A percentile compares a stretch with the other conserved stretches of the same genome.
Conservation (phyloP, 306 rosid species). For the Mimosa bimucronata region DNA sequence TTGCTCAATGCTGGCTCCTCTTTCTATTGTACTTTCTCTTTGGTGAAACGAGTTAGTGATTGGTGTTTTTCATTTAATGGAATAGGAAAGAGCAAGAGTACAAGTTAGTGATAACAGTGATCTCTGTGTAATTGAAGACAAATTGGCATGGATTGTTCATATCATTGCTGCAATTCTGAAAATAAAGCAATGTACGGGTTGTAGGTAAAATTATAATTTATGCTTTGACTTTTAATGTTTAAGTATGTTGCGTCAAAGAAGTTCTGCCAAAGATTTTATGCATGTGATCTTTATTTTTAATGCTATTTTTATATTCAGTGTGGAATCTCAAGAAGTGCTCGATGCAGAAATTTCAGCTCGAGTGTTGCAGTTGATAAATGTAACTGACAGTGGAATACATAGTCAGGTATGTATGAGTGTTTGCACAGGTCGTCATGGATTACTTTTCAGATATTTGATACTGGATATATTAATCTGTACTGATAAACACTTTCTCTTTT, state of each 20-base stretch:
- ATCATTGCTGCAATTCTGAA: slow-evolving; percentile 93
- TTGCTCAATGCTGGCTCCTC: slow-evolving; percentile 4
- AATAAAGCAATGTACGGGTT: slow-evolving; percentile 84
- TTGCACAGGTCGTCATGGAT: slow-evolving; percentile 20
- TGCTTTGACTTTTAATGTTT: slow-evolving; percentile 22
- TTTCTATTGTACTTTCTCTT: slow-evolving; percentile 32
- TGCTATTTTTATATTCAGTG: slow-evolving; percentile 55
- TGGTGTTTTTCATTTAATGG: slow-evolving; percentile 42
- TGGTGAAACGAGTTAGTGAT: slow-evolving; percentile 35
- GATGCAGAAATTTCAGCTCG: slow-evolving; percentile 99
- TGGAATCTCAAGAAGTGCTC: slow-evolving; percentile 89
- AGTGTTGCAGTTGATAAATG: slow-evolving; percentile 85
- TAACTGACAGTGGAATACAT: slow-evolving; percentile 90
- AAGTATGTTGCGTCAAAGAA: slow-evolving; percentile 23
- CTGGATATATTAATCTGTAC: slow-evolving; percentile 27
- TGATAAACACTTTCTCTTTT: neutral
- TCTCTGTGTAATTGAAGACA: slow-evolving; percentile 80
- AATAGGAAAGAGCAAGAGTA: slow-evolving; percentile 89
- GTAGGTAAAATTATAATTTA: slow-evolving; percentile 66
- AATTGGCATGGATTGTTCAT: slow-evolving; percentile 98
- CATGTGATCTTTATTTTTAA: slow-evolving; percentile 27
- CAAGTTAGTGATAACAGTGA: slow-evolving; percentile 77
- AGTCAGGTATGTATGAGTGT: slow-evolving; percentile 70
- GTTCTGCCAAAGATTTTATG: slow-evolving; percentile 20
- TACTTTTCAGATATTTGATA: neutral